Evolutionary conservation across 352 stramenopile species (phyloP), one percentile per base, ranked within the genome.

Genomic region (Pythium coloratum): DNA sequence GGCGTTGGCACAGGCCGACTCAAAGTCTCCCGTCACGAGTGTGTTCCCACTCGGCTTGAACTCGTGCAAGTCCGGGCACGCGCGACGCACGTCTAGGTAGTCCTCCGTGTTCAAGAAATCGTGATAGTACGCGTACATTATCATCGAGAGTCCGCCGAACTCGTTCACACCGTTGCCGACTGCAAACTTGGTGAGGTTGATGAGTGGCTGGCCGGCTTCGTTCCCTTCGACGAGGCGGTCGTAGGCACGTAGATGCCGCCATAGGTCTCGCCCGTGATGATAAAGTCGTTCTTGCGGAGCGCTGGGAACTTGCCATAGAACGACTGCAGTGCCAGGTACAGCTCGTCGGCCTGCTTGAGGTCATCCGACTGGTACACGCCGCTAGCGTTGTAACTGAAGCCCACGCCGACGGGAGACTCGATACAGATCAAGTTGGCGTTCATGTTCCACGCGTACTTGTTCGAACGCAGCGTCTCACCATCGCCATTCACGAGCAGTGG

Each of bases 291-390:
- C 12, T 73, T 44, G 6, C 69, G 71, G 6, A 95, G 79, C 60
- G 93, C 84, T 3, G 88, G 80, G 76, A 98, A 98, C 20, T 94
- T 86, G 50, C 38, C 33, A 47, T 90, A 97, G 67, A 98, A 96
- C 30, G 86, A 81, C 67, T 96, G 78, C 51, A 97, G 72, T 1
- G 82, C 77, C 14, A 71, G 65, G 60, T 95, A 89, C 64, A 96
- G 86, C 66, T 96, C 89, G 12, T 77, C 50, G 0, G 91, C 87
- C 26, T 92, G 84, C 14, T 75, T 71, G 13, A 84, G 59, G 73
- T 98, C 91, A 62, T 90, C 80, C 6, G 77, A 86, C 33, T 76
- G 64, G 74, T 96, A 97, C 12, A 84, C 71, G 12, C 71, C 75
- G 54, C 76, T 86, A 9, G 62, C 54, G 42, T 88, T 87, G 75